phyloP scores from a whole-genome alignment of 1,139 yeast genomes.

The Taphrina pruni region DNA sequence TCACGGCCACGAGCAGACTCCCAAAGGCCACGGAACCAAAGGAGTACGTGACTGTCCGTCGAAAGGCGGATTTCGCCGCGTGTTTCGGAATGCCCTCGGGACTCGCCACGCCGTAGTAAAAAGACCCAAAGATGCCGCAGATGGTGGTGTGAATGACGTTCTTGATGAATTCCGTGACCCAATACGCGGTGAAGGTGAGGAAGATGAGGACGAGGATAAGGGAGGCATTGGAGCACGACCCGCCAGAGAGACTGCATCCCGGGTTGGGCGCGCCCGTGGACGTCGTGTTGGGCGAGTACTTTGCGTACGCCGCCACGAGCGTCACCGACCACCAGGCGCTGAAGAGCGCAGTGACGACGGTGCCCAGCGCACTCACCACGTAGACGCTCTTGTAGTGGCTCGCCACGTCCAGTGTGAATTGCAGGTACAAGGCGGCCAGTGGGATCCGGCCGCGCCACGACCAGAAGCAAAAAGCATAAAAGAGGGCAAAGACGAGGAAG shows the following conservation, averaged over 20 bases:
- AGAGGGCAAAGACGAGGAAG: constrained; percentile 60
- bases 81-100: constrained; percentile 77
- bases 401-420: constrained; percentile 77
- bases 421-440: constrained; percentile 73
- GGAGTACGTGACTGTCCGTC: constrained; percentile 81
- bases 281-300: constrained; percentile 61
- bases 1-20: constrained; percentile 75
- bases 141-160: constrained; percentile 85
- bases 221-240: constrained; percentile 69
- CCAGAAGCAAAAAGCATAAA: constrained; percentile 78
- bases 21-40: constrained; percentile 93
- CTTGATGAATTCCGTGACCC: constrained; percentile 81
- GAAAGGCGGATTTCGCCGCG: constrained; percentile 83
- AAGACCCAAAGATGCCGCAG: constrained; percentile 85
- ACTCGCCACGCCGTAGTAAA: constrained; percentile 81
- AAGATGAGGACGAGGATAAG: constrained; percentile 69
- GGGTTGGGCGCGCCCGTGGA: constrained; percentile 50
- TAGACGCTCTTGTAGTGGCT: constrained; percentile 72
- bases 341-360: constrained; percentile 68
- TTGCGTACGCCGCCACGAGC: constrained; percentile 76
- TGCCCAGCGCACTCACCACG: constrained; percentile 67
- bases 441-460: constrained; percentile 71
- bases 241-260: constrained; percentile 59
- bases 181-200: constrained; percentile 83
- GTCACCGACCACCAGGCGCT: constrained; percentile 69